A percentile compares a stretch with the other conserved stretches of the same genome.
These are phyloP conservation scores for Lentinula sp. DNA, from an alignment of 768 basidiomycete genomes.

Conservation along the genomic window DNA sequence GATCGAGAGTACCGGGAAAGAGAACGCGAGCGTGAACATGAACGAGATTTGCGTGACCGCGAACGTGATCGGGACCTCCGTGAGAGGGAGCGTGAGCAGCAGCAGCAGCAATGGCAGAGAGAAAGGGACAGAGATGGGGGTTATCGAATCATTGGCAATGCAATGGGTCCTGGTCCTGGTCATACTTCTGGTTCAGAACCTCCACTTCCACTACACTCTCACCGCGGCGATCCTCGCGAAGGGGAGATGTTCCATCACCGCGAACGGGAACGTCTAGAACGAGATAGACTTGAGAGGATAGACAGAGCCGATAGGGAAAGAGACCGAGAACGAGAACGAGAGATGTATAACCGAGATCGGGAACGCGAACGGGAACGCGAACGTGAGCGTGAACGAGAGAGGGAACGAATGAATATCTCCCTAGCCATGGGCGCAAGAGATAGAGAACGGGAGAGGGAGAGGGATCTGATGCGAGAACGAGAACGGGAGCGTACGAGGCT, in stretches of 20 bases:
- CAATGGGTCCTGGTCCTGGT: slow-evolving; percentile 6
- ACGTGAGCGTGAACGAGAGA: slow-evolving; percentile 14
- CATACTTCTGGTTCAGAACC: not conserved
- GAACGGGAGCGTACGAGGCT: slow-evolving; percentile 9
- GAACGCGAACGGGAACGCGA: slow-evolving; percentile 11
- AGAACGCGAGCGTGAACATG: slow-evolving; percentile 8
- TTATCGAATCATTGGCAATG: slow-evolving; percentile 11
- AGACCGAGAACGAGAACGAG: slow-evolving; percentile 12
- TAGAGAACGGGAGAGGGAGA: slow-evolving; percentile 12
- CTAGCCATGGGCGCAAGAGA: slow-evolving; percentile 7
- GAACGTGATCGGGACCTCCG: not conserved
- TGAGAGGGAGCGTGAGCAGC: slow-evolving; percentile 15
- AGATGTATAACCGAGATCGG: slow-evolving; percentile 9
- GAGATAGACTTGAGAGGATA: slow-evolving; percentile 27
- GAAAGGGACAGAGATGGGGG: slow-evolving; percentile 17
- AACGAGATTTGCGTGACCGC: slow-evolving; percentile 17
- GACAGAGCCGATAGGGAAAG: slow-evolving; percentile 20
- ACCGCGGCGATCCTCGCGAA: not conserved
- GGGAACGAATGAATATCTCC: slow-evolving; percentile 13
- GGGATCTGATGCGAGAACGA: slow-evolving; percentile 14
- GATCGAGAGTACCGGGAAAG: not conserved
- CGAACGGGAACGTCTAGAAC: slow-evolving; percentile 3
- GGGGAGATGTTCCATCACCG: not conserved
- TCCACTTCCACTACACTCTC: not conserved
- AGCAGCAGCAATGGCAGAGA: slow-evolving; percentile 9